Evolutionary conservation across 2,329 filamentous ascomycete species (phyloP).

Genomic region (Sordariomycetes sp.): DNA sequence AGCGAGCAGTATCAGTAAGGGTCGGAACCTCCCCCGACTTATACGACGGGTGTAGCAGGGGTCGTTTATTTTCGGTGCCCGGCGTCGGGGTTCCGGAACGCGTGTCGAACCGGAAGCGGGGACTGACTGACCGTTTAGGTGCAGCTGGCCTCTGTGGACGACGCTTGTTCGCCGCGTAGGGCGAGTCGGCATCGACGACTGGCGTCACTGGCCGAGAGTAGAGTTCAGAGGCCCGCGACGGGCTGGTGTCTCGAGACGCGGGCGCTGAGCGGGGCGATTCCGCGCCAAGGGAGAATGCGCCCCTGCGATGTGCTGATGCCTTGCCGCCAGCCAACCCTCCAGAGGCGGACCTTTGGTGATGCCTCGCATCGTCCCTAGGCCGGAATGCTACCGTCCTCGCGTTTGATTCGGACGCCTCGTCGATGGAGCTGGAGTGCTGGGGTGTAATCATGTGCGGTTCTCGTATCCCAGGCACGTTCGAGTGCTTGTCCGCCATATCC

Average conservation of each 20-base stretch:
- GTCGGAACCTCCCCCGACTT: constrained; percentile 2
- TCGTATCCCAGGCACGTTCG: constrained; percentile 5
- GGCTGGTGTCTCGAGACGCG: constrained; percentile 50
- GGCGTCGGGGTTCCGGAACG: constrained; percentile 40
- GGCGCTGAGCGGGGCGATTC: constrained; percentile 21
- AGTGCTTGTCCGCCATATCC: not conserved
- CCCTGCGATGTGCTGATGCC: constrained; percentile 33
- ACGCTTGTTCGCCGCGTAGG: constrained; percentile 75
- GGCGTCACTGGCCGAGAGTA: constrained; percentile 71
- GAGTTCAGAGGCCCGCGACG: constrained; percentile 51
- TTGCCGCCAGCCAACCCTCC: constrained; percentile 18
- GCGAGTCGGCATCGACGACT: constrained; percentile 69
- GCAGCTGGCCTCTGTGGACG: constrained; percentile 57
- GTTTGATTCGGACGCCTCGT: constrained; percentile 31
- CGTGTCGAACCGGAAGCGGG: constrained; percentile 70
- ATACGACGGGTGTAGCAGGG: not conserved
- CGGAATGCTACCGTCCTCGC: constrained; percentile 28
- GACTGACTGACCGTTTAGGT: constrained; percentile 55
- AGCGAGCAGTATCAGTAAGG: constrained; percentile 9
- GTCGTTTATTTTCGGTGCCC: constrained; percentile 40
- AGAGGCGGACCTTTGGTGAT: constrained; percentile 16
- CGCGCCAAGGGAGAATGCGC: constrained; percentile 34
- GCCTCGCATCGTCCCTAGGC: constrained; percentile 25
- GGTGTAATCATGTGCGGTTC: constrained; percentile 50
- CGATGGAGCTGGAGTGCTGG: constrained; percentile 51